Base-by-base conservation (phyloP, 768 basidiomycete genomes). In the Boletus eberwhitei region DNA sequence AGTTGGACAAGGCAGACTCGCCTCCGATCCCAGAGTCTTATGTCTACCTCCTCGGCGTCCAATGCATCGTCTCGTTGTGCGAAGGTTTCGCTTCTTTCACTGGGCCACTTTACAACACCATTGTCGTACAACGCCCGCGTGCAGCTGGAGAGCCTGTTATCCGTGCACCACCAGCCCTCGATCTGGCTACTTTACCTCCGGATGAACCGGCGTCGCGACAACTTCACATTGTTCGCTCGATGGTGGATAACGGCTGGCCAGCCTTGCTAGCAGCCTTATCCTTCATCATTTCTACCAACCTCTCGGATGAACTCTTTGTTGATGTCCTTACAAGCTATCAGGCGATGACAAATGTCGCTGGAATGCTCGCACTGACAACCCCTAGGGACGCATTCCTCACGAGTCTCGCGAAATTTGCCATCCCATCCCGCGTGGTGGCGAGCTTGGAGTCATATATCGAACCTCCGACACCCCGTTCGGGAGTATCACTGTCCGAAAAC, bases 1-100 rank as follows among this genome's bases (percentile, higher is more conserved):
- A 98, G 70, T 83, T 98, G 13, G 96, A 99, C 75, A 99, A 99
- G 70, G 89, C 93, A 0, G 97, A 99, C 61, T 85, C 94, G 0
- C 97, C 97, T 0, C 78, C 84, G 0, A 94, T 98, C 50, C 96
- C 97, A 0, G 97, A 99, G 54, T 80, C 89, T 4, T 98, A 99
- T 67, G 81, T 96, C 58, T 96, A 95, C 66, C 86, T 99, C 8
- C 81, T 99, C 2, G 91, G 86, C 1, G 81, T 97, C 0, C 94
- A 98, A 63, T 94, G 89, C 64, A 78, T 98, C 9, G 80, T 88
- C 29, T 86, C 90, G 0, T 74, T 99, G 2, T 92, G 88, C 56
- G 92, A 94, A 61, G 94, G 93, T 2, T 86, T 95, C 49, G 85
- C 87, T 0, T 75, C 82, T 0, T 88, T 84, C 67, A 82, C 84